Base-by-base conservation (phyloP, 1,139 yeast genomes). In the Lodderomyces jiufengensis region DNA sequence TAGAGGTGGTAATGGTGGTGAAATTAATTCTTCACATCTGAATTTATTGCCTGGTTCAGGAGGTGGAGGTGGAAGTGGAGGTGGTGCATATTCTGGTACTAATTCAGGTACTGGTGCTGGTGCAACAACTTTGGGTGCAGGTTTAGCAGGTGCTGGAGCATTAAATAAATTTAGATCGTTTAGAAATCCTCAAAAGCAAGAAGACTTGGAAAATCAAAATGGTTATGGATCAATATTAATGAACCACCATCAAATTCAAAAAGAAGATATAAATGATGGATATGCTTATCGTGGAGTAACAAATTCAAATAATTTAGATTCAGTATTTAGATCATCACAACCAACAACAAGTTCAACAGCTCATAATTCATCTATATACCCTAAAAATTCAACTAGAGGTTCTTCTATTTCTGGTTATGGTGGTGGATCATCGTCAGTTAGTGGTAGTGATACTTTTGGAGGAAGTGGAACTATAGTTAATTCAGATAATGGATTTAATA, bases 201-300 rank as follows among this genome's bases (percentile, higher is more conserved):
- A 34, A 33, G 45, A 43, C 29, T 35, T 43, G 14, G 47, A 45
- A 31, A 34, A 37, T 9, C 42, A 41, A 32, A 33, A 18, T 18
- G 20, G 20, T 18, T 18, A 48, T 37, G 48, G 46, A 14, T 37
- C 44, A 18, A 5, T n/a, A n/a, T n/a, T n/a, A n/a, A n/a, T n/a
- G n/a, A n/a, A n/a, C n/a, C n/a, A 15, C 33, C 41, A 5, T 33
- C 42, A 12, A 31, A 33, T 20, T 24, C 26, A 9, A 18, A 29
- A 10, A 30, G 18, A 21, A 11, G 54, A 48, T 25, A 49, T 48
- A 12, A 54, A 52, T 27, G 61, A 57, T 26, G 76, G 65, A 39
- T 70, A 63, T 41, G 65, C 57, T 35, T 70, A 70, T 49, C 57
- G 76, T 31, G 76, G 76, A 9, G 73, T 69, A n/a, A 59, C 73